These are phyloP conservation scores for Candida fluviatilis DNA, from an alignment of 805 yeast genomes.

Conservation along the genomic window DNA sequence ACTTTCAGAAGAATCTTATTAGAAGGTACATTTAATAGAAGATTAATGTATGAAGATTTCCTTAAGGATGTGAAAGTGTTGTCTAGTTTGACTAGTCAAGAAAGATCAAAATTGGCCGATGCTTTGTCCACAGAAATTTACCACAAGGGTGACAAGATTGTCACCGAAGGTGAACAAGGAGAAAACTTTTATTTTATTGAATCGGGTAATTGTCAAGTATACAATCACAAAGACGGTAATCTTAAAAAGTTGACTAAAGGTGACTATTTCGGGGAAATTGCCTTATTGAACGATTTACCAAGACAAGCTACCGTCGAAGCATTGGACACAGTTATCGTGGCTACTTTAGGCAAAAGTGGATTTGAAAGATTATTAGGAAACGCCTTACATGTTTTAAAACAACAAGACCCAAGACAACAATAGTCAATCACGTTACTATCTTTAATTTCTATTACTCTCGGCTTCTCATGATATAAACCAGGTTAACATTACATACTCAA, in stretches of 20 bases:
- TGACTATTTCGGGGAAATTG: constrained; percentile 95
- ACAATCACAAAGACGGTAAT: constrained; percentile 56
- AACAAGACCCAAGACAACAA: constrained; percentile 66
- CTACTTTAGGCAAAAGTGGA: constrained; percentile 88
- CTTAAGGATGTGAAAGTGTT: constrained; percentile 83
- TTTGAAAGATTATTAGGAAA: constrained; percentile 94
- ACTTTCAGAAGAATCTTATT: constrained; percentile 89
- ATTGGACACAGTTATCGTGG: constrained; percentile 70
- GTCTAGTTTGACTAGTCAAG: constrained; percentile 66
- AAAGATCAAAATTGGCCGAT: constrained; percentile 89
- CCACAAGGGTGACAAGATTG: constrained; percentile 67
- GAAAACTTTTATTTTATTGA: constrained; percentile 48
- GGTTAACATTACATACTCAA: not conserved
- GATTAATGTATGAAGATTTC: constrained; percentile 86
- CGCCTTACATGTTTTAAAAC: constrained; percentile 80
- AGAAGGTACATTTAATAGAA: constrained; percentile 86
- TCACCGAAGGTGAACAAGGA: constrained; percentile 74
- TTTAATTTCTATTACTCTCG: no score
- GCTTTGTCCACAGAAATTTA: constrained; percentile 79
- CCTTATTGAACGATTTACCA: constrained; percentile 85
- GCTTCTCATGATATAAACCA: not conserved
- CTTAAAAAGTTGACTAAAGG: constrained; percentile 66
- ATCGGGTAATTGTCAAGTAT: constrained; percentile 77
- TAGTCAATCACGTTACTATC: no score
- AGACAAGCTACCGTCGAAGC: constrained; percentile 93